Base-by-base conservation (phyloP, 768 basidiomycete genomes). In the Galerina marginata region DNA sequence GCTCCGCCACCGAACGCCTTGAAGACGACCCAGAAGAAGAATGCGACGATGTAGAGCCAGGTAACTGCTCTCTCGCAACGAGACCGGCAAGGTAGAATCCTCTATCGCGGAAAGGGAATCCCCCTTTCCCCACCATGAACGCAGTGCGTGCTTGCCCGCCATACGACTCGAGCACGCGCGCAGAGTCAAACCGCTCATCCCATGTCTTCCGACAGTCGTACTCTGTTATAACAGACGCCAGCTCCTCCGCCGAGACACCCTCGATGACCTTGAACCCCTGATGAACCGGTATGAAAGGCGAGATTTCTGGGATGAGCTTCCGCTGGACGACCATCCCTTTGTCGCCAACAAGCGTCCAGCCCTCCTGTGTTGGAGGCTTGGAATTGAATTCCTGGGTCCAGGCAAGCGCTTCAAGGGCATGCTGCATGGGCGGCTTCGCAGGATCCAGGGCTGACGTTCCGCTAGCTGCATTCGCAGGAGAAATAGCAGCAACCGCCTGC, bases 241-340 rank as follows among this genome's bases (percentile, higher is more conserved):
- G 80, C 71, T 99, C 96, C 69, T 97, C 96, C 1, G 95, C 95
- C 1, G 94, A 92, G 10, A 96, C 85, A 3, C 95, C 95, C 70
- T 98, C 92, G 51, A 99, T 89, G 61, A 98, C 93, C 74, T 93
- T 92, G 69, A 90, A 88, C 0, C 92, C 95, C 65, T 88, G 90
- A 72, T 94, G 90, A 3, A 99, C 86, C 0, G 94, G 93, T 36
- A 95, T 86, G 54, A 85, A 78, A 1, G 90, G 81, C 5, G 94
- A 96, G 6, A 96, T 83, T 55, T 90, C 87, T 0, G 91, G 82
- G 6, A 86, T 83, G n/a, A 88, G 72, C 69, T 90, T 91, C 68
- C 89, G 87, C 62, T 92, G 86, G 14, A 96, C 82, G 3, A 88
- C 78, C 37, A 95, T 74, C 6, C 88, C 92, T 64, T 91, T 91